Evolutionary conservation across 2,329 filamentous ascomycete genomes (phyloP), one percentile per base, ranked within the genome.

Genomic region (Kalaharituber pfeilii): DNA sequence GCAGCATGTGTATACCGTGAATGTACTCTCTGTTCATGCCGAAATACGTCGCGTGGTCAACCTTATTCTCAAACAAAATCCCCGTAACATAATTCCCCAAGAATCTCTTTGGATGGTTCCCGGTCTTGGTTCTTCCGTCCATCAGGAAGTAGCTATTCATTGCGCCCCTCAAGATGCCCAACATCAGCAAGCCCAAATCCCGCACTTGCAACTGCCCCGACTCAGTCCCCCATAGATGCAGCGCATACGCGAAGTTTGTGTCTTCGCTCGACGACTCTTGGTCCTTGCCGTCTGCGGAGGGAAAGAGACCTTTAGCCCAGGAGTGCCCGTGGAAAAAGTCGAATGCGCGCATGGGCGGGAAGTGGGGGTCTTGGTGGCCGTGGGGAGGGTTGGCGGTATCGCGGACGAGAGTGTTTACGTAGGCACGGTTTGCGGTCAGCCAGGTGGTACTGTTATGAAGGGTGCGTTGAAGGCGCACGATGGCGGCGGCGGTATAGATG

Each of bases 191-290:
- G n/a, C 84, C 82, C 66, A 86, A 75, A 49, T 82, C 82, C 67
- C 89, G 85, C 76, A 95, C 81, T 61, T 82, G 80, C 5, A 69
- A 69, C 68, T 96, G 81, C 15, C 82, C 80, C 59, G 75, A 80
- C 2, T 84, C 80, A 33, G 74, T 75, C 5, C 88, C 91, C 89
- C 89, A 96, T 82, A 95, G 86, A 73, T 94, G 94, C 65, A 95
- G 69, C 0, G 83, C 86, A 67, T 91, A 94, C 5, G 80, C 79
- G 57, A 84, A 81, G 79, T 94, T 87, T 59, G 80, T 79, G 67
- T 96, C 91, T 69, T 96, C 89, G 0, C 85, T 89, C 47, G 82
- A 86, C 29, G 84, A 89, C 67, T 96, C 89, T 69, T 88, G 76
- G 66, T 88, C 79, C 69, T 87, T 88, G 58, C 84, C 84, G 66